Percentiles rank a stretch among this genome's conserved stretches.
Conservation (phyloP, 2,329 filamentous ascomycete species). For the Penicillium verrucosum region DNA sequence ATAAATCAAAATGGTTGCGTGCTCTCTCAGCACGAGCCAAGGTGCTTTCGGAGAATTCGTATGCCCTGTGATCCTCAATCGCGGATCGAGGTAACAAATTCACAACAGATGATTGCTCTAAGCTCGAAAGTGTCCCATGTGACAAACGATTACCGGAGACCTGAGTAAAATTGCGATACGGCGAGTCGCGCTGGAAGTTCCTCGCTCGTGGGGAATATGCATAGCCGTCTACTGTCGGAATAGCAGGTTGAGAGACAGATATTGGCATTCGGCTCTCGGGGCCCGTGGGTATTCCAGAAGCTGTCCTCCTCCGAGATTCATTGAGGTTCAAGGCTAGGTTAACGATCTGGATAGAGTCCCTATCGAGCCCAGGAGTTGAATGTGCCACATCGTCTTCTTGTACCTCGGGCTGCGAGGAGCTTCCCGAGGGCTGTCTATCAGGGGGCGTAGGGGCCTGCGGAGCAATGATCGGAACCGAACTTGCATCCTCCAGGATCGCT, state of each 20-base stretch:
- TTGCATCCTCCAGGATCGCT: constrained; percentile 24
- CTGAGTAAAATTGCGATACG: constrained; percentile 26
- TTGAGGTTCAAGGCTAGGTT: constrained; percentile 87
- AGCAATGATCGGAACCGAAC: constrained; percentile 5
- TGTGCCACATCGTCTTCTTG: constrained; percentile 10
- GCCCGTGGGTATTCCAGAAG: constrained; percentile 56
- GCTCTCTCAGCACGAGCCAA: constrained; percentile 79
- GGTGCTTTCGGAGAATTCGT: constrained; percentile 71
- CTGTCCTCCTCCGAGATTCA: constrained; percentile 65
- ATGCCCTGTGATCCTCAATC: constrained; percentile 36
- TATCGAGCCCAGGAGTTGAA: constrained; percentile 51
- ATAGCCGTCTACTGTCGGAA: constrained; percentile 22
- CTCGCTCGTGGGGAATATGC: constrained; percentile 14
- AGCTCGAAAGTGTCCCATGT: constrained; percentile 6
- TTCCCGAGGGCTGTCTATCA: constrained; percentile 12
- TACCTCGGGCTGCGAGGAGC: constrained; percentile 13
- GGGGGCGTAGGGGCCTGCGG: constrained; percentile 13
- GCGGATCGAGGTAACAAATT: constrained; percentile 29
- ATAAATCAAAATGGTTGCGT: constrained; percentile 78
- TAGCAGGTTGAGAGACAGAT: constrained; percentile 24
- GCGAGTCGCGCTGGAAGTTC: constrained; percentile 13
- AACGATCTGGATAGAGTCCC: constrained; percentile 85
- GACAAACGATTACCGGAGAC: constrained; percentile 22
- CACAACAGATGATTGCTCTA: constrained; percentile 23
- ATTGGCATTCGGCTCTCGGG: constrained; percentile 35